These are phyloP conservation scores for Cubamyces sp. DNA, from an alignment of 768 basidiomycete species.

Conservation along the genomic window DNA sequence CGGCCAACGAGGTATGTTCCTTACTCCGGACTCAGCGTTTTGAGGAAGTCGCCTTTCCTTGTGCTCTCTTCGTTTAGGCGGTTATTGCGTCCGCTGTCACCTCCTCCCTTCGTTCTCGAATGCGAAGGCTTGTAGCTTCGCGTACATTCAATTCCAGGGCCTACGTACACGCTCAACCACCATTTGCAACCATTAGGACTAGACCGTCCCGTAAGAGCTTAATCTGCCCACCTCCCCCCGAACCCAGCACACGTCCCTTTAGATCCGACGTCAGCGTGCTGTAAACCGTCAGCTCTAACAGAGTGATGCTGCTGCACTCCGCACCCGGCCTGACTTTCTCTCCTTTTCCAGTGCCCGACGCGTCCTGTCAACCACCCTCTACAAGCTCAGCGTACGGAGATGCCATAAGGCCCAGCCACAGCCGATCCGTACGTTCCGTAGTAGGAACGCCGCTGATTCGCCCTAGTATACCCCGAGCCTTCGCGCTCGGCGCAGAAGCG, in stretches of 20 bases:
- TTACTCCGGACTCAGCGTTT: conserved; percentile 10
- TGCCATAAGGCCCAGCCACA: conserved; percentile 18
- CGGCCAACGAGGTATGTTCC: conserved; percentile 1
- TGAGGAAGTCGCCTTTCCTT: conserved; percentile 1
- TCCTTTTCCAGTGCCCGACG: background rate
- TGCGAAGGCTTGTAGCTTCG: conserved; percentile 8
- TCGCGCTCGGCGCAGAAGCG: conserved; percentile 14
- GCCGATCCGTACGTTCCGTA: conserved; percentile 15
- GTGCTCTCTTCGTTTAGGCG: background rate
- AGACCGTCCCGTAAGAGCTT: background rate
- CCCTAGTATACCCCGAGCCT: background rate
- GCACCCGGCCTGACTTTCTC: background rate
- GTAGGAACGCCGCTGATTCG: conserved; percentile 1
- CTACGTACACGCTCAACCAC: background rate
- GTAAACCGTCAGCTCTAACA: background rate
- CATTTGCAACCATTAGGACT: background rate
- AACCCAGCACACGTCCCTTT: background rate
- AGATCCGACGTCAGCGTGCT: conserved; percentile 4
- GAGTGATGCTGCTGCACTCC: background rate
- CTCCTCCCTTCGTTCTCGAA: conserved; percentile 10
- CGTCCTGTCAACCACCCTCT: background rate
- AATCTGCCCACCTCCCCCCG: background rate
- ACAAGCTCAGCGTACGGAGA: background rate
- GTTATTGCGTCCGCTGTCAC: conserved; percentile 13
- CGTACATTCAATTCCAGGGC: conserved; percentile 1